A percentile compares a stretch with the other conserved stretches of the same genome.
Conservation (phyloP, 2,329 filamentous ascomycete genomes). For the Colletotrichum nymphaeae region DNA sequence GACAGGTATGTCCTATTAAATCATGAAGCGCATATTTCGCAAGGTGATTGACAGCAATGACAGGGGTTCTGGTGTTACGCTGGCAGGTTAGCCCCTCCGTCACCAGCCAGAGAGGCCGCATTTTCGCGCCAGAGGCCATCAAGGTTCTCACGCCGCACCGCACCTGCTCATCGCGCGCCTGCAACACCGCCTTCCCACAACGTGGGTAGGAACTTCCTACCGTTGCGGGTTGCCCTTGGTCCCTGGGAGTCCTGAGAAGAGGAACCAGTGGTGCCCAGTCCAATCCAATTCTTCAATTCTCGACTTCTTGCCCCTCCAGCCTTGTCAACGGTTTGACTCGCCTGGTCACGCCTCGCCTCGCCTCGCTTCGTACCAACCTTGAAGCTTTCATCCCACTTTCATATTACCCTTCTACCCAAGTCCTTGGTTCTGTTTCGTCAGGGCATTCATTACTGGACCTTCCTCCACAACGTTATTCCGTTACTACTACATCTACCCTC, state of each 20-base stretch:
- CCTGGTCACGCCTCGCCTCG: conserved; percentile 6
- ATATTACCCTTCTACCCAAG: conserved; percentile 3
- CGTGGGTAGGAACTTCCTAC: neutral
- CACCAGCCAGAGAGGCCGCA: conserved; percentile 31
- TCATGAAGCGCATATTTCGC: conserved; percentile 10
- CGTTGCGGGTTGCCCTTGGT: conserved; percentile 7
- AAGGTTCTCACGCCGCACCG: conserved; percentile 32
- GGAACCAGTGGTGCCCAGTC: conserved; percentile 3
- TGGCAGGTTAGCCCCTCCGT: conserved; percentile 33
- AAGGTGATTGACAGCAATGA: conserved; percentile 24
- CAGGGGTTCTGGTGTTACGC: conserved; percentile 33
- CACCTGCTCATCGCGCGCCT: conserved; percentile 23
- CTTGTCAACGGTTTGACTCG: conserved; percentile 22
- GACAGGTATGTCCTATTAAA: conserved; percentile 20
- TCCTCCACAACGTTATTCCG: neutral
- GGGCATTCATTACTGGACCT: conserved; percentile 19
- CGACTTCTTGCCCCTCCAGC: neutral
- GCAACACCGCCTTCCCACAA: conserved; percentile 31
- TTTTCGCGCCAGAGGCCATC: conserved; percentile 35
- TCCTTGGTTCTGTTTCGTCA: neutral
- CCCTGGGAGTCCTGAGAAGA: neutral
- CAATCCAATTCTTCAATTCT: neutral
- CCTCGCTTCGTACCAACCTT: neutral
- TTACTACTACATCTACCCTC: conserved; percentile 22
- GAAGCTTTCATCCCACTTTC: conserved; percentile 1